These are phyloP conservation scores for Aureobasidium sp. DNA, from an alignment of 2,329 filamentous ascomycete genomes.

Conservation along the genomic window DNA sequence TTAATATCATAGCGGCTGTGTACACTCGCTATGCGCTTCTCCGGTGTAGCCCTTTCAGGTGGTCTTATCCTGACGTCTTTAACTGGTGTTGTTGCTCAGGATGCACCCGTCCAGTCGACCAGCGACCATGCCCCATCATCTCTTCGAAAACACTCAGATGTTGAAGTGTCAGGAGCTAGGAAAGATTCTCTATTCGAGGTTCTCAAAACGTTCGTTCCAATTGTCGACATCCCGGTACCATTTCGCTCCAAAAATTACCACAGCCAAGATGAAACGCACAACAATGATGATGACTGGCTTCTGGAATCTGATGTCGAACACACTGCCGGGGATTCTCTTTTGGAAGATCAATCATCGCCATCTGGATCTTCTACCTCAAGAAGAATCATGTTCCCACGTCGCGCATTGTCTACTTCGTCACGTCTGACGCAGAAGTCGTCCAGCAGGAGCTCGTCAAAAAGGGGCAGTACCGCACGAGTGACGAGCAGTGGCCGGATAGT, in stretches of 20 bases:
- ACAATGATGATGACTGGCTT: neutral
- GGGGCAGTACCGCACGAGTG: neutral
- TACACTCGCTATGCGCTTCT: conserved; percentile 7
- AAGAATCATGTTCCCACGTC: neutral
- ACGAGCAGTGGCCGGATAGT: conserved; percentile 1
- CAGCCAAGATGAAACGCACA: neutral
- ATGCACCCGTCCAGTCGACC: neutral
- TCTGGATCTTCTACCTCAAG: neutral
- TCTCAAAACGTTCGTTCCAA: neutral
- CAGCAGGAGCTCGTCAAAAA: neutral
- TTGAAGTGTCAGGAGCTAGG: neutral
- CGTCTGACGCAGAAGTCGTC: neutral
- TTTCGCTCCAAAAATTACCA: neutral
- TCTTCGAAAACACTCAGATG: neutral
- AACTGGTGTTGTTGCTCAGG: neutral
- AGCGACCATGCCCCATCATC: neutral
- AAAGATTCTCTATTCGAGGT: neutral
- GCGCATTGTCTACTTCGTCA: neutral
- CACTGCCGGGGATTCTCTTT: neutral
- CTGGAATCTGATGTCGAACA: neutral
- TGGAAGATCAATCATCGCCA: neutral
- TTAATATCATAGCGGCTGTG: no score
- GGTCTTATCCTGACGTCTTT: conserved; percentile 4
- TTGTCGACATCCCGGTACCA: neutral
- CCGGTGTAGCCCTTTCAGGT: conserved; percentile 3